phyloP scores from a whole-genome alignment of 805 yeast species.

The Suhomyces sp. region DNA sequence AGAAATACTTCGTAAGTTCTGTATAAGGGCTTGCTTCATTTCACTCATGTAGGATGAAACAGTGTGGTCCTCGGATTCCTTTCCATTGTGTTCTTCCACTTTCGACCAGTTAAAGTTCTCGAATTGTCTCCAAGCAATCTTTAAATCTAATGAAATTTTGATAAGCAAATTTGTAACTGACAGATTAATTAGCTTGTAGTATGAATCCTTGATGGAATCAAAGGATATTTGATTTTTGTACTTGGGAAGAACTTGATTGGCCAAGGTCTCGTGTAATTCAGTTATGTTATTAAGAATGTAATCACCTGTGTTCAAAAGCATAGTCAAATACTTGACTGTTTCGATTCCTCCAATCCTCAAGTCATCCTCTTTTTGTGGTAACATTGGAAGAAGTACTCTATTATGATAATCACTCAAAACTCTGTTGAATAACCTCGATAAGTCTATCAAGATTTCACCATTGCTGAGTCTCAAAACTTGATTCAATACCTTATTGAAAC shows the following conservation, averaged over 20 bases:
- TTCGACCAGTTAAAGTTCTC: slow-evolving; percentile 69
- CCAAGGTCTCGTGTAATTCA: slow-evolving; percentile 68
- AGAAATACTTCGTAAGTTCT: slow-evolving; percentile 47
- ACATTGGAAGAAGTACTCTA: slow-evolving; percentile 32
- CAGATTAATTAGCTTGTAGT: slow-evolving; percentile 55
- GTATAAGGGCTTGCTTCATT: slow-evolving; percentile 46
- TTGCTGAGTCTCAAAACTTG: slow-evolving; percentile 51
- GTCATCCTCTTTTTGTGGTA: slow-evolving; percentile 48
- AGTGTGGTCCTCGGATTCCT: slow-evolving; percentile 60
- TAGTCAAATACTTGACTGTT: slow-evolving; percentile 63
- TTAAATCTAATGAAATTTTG: slow-evolving; percentile 60
- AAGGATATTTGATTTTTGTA: slow-evolving; percentile 48
- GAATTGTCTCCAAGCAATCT: slow-evolving; percentile 82
- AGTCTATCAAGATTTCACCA: slow-evolving; percentile 49
- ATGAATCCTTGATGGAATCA: slow-evolving; percentile 55
- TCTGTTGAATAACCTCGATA: slow-evolving; percentile 61
- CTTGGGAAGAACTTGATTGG: slow-evolving; percentile 36
- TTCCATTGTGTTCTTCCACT: slow-evolving; percentile 2
- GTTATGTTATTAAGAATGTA: slow-evolving; percentile 76
- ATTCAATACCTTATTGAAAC: slow-evolving; percentile 67
- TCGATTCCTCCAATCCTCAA: slow-evolving; percentile 49
- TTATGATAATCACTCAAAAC: slow-evolving; percentile 53
- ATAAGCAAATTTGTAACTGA: slow-evolving; percentile 55
- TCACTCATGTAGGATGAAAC: slow-evolving; percentile 70
- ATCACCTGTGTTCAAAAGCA: slow-evolving; percentile 84